Conservation (phyloP, 129 eudicot genomes). For the Artemisia tridentata region DNA sequence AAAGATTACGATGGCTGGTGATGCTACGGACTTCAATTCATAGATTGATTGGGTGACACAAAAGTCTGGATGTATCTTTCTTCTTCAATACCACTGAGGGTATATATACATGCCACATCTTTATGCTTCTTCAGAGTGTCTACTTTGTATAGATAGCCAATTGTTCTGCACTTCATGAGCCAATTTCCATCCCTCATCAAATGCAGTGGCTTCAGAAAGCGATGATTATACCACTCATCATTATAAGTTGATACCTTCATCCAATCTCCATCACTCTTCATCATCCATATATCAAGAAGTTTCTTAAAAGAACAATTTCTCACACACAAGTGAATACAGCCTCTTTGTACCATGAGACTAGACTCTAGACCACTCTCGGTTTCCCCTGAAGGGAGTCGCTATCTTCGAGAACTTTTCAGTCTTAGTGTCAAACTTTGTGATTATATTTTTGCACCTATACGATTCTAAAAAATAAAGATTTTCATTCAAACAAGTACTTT, state of each 20-base stretch:
- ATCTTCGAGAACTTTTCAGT: neutral
- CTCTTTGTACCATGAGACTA: neutral
- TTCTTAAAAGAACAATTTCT: neutral
- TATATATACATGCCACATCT: too few species aligned
- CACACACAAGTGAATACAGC: slow-evolving; percentile 2
- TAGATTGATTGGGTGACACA: slow-evolving; percentile 10
- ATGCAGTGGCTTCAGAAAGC: neutral
- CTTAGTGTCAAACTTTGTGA: neutral
- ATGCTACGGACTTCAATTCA: neutral
- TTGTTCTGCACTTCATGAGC: neutral
- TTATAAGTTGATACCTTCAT: neutral
- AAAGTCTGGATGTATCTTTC: neutral
- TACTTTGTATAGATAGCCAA: neutral
- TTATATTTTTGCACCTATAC: neutral
- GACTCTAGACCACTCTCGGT: neutral
- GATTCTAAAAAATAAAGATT: neutral
- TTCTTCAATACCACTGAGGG: too few species aligned
- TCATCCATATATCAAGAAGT: neutral
- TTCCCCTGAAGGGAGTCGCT: neutral
- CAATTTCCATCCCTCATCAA: slow-evolving; percentile 11
- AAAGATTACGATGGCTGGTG: neutral
- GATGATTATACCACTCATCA: too few species aligned
- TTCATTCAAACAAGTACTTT: neutral
- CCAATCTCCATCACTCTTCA: slow-evolving; percentile 2
- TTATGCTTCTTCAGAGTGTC: neutral